A percentile compares a stretch with the other conserved stretches of the same genome.
Conservation (phyloP, 2,329 filamentous ascomycete genomes). For the Ophiosphaerella narmari region DNA sequence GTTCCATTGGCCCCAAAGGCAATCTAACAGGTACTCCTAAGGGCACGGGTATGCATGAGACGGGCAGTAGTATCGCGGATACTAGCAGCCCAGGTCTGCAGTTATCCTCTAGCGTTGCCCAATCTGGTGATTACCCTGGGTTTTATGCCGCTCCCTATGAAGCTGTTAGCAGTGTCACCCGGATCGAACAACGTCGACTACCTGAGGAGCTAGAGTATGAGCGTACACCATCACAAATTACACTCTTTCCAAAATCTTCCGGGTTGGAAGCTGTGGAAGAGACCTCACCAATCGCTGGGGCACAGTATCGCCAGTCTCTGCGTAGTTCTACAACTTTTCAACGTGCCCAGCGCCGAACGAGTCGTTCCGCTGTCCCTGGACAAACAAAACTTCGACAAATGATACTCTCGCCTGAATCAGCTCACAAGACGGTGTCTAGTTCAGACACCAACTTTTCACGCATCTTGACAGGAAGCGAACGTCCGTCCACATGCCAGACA, state of each 20-base stretch:
- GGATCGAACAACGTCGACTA: conserved; percentile 15
- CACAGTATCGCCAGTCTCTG: conserved; percentile 15
- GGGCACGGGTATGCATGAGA: conserved; percentile 43
- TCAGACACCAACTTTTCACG: conserved; percentile 25
- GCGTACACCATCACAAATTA: conserved; percentile 28
- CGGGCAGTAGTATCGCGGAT: conserved; percentile 46
- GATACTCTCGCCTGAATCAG: conserved; percentile 33
- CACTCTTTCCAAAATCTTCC: conserved; percentile 21
- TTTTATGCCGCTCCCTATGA: conserved; percentile 32
- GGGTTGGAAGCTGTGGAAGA: conserved; percentile 16
- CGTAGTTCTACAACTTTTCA: conserved; percentile 22
- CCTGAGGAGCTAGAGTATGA: conserved; percentile 11
- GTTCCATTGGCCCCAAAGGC: conserved; percentile 37
- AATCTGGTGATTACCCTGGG: conserved; percentile 12
- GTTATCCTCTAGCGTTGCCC: conserved; percentile 24
- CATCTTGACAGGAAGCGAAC: conserved; percentile 25
- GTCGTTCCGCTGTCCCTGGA: conserved; percentile 37
- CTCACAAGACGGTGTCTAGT: conserved; percentile 23
- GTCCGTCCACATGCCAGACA: conserved; percentile 40
- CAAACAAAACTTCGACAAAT: conserved; percentile 43
- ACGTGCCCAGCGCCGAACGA: conserved; percentile 19
- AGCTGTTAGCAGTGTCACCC: conserved; percentile 26
- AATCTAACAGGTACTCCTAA: conserved; percentile 45
- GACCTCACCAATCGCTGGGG: conserved; percentile 12
- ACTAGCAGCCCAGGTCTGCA: conserved; percentile 40